A percentile compares a stretch with the other conserved stretches of the same genome.
Evolutionary conservation across 257 asterid species (phyloP).

Genomic region (Fraxinus americana): DNA sequence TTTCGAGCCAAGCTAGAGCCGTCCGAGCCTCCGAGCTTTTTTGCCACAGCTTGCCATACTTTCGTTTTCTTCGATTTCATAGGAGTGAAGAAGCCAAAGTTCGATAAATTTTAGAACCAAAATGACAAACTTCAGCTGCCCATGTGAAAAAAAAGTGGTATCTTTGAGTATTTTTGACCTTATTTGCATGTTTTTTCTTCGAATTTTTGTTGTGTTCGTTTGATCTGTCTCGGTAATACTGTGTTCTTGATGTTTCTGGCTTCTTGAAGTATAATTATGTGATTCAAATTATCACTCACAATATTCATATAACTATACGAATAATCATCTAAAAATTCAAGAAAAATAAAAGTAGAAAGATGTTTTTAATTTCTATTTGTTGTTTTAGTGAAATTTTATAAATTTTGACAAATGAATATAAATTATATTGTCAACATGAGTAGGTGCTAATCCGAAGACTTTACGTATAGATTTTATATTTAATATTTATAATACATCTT

Average conservation of each 20-base stretch:
- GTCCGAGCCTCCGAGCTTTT: too few species aligned
- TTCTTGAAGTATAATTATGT: neutral
- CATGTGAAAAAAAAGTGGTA: conserved; percentile 21
- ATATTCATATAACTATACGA: neutral
- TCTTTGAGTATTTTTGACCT: neutral
- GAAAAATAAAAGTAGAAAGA: neutral
- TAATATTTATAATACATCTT: neutral
- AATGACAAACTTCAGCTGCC: conserved; percentile 5
- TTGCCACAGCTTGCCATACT: too few species aligned
- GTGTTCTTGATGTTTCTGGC: neutral
- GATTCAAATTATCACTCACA: neutral
- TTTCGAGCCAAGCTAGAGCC: too few species aligned
- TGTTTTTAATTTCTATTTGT: neutral
- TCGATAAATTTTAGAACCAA: neutral
- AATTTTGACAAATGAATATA: neutral
- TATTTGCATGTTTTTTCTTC: neutral
- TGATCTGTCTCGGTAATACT: neutral
- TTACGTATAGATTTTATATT: neutral
- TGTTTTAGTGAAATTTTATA: neutral
- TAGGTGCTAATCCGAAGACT: neutral
- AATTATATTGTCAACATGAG: neutral
- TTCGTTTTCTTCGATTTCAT: neutral
- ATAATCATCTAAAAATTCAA: neutral
- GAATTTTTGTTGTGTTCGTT: neutral
- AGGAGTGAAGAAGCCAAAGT: neutral